phyloP scores from a whole-genome alignment of 441 rosid species.

The Gossypium davidsonii region DNA sequence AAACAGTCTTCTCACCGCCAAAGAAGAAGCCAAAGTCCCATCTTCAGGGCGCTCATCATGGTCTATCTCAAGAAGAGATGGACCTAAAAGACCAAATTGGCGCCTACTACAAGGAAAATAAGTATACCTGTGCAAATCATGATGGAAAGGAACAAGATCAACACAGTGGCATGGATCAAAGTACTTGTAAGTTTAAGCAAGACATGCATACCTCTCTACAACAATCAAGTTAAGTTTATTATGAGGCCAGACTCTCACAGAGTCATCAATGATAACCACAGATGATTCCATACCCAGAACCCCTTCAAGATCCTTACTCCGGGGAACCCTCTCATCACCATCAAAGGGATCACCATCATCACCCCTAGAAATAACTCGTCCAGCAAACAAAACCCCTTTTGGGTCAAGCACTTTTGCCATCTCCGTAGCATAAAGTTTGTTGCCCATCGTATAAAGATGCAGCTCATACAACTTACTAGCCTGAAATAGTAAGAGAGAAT shows the following conservation, averaged over 20 bases:
- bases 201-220: constrained; percentile 66
- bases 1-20: constrained; percentile 58
- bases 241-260: constrained; percentile 96
- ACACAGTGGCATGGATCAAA: not conserved
- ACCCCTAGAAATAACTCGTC: constrained; percentile 93
- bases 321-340: constrained; percentile 85
- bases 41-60: constrained; percentile 95
- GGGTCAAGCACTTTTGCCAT: constrained; percentile 99
- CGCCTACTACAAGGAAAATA: constrained; percentile 96
- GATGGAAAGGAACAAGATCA: not conserved
- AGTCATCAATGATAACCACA: constrained; percentile 92
- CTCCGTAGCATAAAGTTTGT: constrained; percentile 95
- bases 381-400: constrained; percentile 71
- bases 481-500: constrained; percentile 35
- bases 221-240: constrained; percentile 81
- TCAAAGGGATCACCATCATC: constrained; percentile 83
- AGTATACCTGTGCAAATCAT: constrained; percentile 57
- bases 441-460: constrained; percentile 98
- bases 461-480: constrained; percentile 83
- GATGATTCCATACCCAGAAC: constrained; percentile 96
- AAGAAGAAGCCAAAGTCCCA: constrained; percentile 89
- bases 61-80: constrained; percentile 97
- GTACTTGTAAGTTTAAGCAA: not conserved
- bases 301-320: constrained; percentile 97
- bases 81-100: constrained; percentile 92